Evolutionary conservation across 805 yeast species (phyloP).

Genomic region (Candida lessepsii): DNA sequence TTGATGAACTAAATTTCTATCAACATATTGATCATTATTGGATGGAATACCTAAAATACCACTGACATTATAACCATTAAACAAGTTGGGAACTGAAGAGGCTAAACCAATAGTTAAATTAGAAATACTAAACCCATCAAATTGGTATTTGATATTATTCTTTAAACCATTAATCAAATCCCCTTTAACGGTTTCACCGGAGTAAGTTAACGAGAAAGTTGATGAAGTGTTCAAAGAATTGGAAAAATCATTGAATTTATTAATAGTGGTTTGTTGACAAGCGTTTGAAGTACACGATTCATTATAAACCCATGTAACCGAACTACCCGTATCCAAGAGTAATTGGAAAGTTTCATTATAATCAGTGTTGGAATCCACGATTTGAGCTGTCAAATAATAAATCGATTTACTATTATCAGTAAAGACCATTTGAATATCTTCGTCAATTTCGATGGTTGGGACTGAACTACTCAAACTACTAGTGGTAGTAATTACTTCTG

Average conservation of each 20-base stretch:
- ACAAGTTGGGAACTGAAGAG: slow-evolving; percentile 49
- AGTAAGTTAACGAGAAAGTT: slow-evolving; percentile 50
- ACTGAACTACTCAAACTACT: slow-evolving; percentile 13
- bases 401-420: slow-evolving; percentile 22
- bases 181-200: slow-evolving; percentile 56
- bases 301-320: slow-evolving; percentile 62
- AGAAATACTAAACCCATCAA: slow-evolving; percentile 34
- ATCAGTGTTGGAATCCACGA: slow-evolving; percentile 21
- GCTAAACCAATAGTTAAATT: slow-evolving; percentile 57
- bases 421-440: slow-evolving; percentile 19
- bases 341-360: slow-evolving; percentile 45
- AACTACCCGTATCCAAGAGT: slow-evolving; percentile 65
- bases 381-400: slow-evolving; percentile 17
- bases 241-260: slow-evolving; percentile 22
- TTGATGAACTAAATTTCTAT: slow-evolving; percentile 41
- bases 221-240: slow-evolving; percentile 18
- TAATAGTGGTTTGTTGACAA: slow-evolving; percentile 34
- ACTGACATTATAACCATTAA: slow-evolving; percentile 50
- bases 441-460: slow-evolving; percentile 17
- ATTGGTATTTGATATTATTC: slow-evolving; percentile 23
- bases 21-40: slow-evolving; percentile 28
- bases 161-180: slow-evolving; percentile 34
- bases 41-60: slow-evolving; percentile 64
- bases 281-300: slow-evolving; percentile 43
- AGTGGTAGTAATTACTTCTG: slow-evolving; percentile 14